These are phyloP conservation scores for Phascolomyces articulosus DNA, from an alignment of 371 early-diverging fungal genomes.

Conservation along the genomic window DNA sequence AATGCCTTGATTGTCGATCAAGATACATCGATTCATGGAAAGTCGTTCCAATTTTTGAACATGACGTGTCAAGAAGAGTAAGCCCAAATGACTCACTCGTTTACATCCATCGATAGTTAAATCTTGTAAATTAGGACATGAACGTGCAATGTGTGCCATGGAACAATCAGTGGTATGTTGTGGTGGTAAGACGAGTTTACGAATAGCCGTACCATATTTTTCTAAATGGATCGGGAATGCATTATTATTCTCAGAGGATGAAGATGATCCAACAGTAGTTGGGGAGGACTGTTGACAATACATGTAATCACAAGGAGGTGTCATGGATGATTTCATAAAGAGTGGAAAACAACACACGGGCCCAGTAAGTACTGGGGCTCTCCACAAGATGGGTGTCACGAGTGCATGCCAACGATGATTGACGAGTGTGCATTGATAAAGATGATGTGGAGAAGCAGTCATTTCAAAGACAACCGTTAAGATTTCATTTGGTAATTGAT, in stretches of 20 bases:
- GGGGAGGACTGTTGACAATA: constrained; percentile 8
- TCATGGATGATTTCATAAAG: constrained; percentile 4
- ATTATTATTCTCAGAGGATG: background rate
- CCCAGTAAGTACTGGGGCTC: constrained; percentile 23
- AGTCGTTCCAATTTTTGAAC: background rate
- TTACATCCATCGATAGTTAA: constrained; percentile 33
- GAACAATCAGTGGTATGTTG: constrained; percentile 30
- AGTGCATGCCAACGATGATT: constrained; percentile 38
- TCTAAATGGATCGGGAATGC: constrained; percentile 30
- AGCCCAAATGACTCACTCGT: constrained; percentile 31
- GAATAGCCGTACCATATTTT: constrained; percentile 33
- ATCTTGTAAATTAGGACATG: constrained; percentile 26
- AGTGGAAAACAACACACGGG: constrained; percentile 26
- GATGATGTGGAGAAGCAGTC: constrained; percentile 13
- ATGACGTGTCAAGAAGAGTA: constrained; percentile 19
- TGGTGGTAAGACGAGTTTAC: constrained; percentile 23
- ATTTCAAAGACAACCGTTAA: constrained; percentile 31
- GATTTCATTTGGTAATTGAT: constrained; percentile 32
- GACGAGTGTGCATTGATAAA: constrained; percentile 32
- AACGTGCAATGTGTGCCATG: constrained; percentile 27
- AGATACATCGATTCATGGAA: background rate
- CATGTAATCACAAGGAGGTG: background rate
- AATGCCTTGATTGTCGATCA: constrained; percentile 4
- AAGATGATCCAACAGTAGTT: background rate
- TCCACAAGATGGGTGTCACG: constrained; percentile 42